These are phyloP conservation scores for Gorgonomyces haynaldii DNA, from an alignment of 192 early-diverging fungal species.

Conservation along the genomic window DNA sequence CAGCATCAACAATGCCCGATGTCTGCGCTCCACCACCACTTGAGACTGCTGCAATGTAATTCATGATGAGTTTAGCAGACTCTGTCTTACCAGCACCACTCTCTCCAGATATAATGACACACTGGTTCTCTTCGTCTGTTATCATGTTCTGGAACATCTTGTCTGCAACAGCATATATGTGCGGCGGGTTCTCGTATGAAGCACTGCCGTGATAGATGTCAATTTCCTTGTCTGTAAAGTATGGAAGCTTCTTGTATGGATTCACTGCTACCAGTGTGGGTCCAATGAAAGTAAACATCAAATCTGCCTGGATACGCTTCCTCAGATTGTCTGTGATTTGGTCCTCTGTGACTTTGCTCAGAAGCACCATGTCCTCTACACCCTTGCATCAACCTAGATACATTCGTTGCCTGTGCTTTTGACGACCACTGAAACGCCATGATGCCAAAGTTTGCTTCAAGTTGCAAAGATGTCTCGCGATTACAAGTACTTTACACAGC, in stretches of 20 bases:
- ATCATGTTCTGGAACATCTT: slow-evolving; percentile 83
- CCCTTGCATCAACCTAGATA: slow-evolving; percentile 18
- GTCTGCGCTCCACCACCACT: slow-evolving; percentile 53
- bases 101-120: slow-evolving; percentile 97
- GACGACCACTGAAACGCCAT: slow-evolving; percentile 34
- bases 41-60: slow-evolving; percentile 96
- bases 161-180: slow-evolving; percentile 96
- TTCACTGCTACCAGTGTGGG: slow-evolving; percentile 69
- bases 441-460: background rate
- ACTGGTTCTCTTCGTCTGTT: slow-evolving; percentile 96
- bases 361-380: slow-evolving; percentile 74
- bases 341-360: slow-evolving; percentile 91
- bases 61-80: slow-evolving; percentile 56
- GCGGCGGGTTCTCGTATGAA: slow-evolving; percentile 69
- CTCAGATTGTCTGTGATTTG: slow-evolving; percentile 88
- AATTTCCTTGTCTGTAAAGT: slow-evolving; percentile 86
- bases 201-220: slow-evolving; percentile 18
- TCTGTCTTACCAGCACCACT: slow-evolving; percentile 78
- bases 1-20: slow-evolving; percentile 68
- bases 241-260: slow-evolving; percentile 90
- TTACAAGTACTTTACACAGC: slow-evolving; percentile 9
- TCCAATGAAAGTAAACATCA: slow-evolving; percentile 86
- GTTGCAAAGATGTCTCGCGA: background rate
- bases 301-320: slow-evolving; percentile 58
- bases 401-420: slow-evolving; percentile 30